phyloP scores from a whole-genome alignment of 1,284 basidiomycete genomes.

The Pisolithus thermaeus region DNA sequence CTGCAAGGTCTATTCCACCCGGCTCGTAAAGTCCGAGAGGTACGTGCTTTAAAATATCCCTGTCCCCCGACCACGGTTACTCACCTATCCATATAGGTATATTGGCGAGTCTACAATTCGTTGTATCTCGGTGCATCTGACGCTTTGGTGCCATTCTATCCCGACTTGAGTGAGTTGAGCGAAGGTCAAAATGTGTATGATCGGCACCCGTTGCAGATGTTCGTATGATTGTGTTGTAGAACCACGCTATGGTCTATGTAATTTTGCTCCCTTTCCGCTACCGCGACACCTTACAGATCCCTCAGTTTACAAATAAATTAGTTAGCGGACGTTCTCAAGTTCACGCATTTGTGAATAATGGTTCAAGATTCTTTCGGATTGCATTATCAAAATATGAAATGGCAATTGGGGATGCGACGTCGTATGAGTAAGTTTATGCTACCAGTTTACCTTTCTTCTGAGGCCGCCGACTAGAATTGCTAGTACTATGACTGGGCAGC shows the following conservation, averaged over 20 bases:
- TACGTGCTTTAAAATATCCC: slow-evolving; percentile 28
- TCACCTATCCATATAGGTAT: slow-evolving; percentile 36
- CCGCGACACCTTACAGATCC: too few species aligned
- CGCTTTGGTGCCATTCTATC: slow-evolving; percentile 92
- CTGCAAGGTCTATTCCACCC: slow-evolving; percentile 95
- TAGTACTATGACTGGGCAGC: background rate
- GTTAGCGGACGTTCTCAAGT: too few species aligned
- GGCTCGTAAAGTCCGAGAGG: slow-evolving; percentile 93
- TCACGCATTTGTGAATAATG: too few species aligned
- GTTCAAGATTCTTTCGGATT: too few species aligned
- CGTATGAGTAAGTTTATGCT: background rate
- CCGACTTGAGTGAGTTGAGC: slow-evolving; percentile 80
- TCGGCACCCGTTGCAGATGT: slow-evolving; percentile 77
- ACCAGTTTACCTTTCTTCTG: background rate
- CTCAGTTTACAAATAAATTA: too few species aligned
- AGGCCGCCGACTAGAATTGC: background rate
- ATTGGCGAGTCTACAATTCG: slow-evolving; percentile 92
- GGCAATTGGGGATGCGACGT: background rate
- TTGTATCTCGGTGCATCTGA: slow-evolving; percentile 86
- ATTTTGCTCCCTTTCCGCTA: background rate
- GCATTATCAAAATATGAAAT: too few species aligned
- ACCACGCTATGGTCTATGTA: background rate
- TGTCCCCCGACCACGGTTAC: slow-evolving; percentile 1
- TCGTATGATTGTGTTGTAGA: slow-evolving; percentile 43
- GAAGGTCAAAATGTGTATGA: slow-evolving; percentile 89